These are phyloP conservation scores for Pleurozium schreberi DNA, from an alignment of 225 moss, liverwort and hornwort species.

Conservation along the genomic window DNA sequence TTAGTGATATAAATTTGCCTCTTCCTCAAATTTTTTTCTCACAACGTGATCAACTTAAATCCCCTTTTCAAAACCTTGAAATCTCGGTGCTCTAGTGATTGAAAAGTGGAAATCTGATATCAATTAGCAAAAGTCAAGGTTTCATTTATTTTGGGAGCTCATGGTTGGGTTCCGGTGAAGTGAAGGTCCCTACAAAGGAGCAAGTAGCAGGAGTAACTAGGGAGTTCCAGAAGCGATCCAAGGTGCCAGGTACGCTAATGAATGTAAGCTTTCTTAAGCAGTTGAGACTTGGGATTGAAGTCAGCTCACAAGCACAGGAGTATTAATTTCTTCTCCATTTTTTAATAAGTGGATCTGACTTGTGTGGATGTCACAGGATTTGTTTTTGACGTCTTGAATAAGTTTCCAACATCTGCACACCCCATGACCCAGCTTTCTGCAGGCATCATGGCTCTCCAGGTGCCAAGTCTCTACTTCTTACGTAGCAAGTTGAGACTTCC, in stretches of 20 bases:
- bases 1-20: neutral
- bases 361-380: conserved; percentile 11
- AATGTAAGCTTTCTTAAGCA: conserved; percentile 4
- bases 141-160: neutral
- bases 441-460: conserved; percentile 79
- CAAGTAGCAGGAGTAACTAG: conserved; percentile 48
- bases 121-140: neutral
- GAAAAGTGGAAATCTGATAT: neutral
- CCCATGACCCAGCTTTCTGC: conserved; percentile 86
- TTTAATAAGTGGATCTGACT: neutral
- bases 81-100: neutral
- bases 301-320: neutral
- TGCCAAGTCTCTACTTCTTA: neutral
- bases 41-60: neutral
- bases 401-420: conserved; percentile 61
- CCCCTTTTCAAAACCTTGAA: neutral
- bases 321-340: neutral
- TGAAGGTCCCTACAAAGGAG: conserved; percentile 58
- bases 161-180: neutral
- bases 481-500: neutral
- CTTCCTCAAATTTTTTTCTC: neutral
- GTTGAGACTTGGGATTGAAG: neutral
- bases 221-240: conserved; percentile 51
- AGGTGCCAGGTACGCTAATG: conserved; percentile 47
- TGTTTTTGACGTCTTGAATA: conserved; percentile 72